These are phyloP conservation scores for Colletotrichum chlorophyti DNA, from an alignment of 2,329 filamentous ascomycete species.

Conservation along the genomic window DNA sequence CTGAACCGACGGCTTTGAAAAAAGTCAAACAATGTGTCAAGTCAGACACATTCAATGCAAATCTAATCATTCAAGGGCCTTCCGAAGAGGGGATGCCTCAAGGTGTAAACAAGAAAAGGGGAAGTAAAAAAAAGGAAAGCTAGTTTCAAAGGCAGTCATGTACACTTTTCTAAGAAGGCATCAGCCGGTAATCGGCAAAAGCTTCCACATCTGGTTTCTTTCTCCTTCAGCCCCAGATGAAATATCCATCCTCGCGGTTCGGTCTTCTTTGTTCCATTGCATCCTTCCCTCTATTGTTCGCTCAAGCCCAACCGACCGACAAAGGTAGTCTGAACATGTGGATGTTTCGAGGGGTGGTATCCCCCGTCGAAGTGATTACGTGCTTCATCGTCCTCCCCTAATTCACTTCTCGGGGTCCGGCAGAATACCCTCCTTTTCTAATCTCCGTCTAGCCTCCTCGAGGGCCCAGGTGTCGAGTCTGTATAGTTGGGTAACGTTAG, in stretches of 20 bases:
- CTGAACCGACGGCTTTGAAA: too few relatives aligned
- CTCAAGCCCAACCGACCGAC: neutral
- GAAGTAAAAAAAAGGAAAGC: constrained; percentile 37
- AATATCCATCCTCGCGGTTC: constrained; percentile 18
- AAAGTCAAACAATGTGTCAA: too few relatives aligned
- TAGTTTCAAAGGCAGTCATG: constrained; percentile 34
- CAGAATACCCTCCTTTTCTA: constrained; percentile 95
- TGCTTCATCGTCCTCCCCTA: constrained; percentile 62
- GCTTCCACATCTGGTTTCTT: constrained; percentile 24
- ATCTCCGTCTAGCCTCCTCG: constrained; percentile 91
- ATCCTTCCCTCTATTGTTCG: constrained; percentile 17
- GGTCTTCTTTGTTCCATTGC: constrained; percentile 22
- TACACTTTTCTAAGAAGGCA: constrained; percentile 34
- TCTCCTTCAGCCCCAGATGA: neutral
- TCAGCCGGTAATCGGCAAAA: constrained; percentile 7
- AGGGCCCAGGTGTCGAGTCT: constrained; percentile 99
- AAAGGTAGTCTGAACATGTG: neutral
- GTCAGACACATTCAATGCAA: constrained; percentile 16
- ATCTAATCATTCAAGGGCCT: constrained; percentile 23
- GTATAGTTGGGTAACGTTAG: constrained; percentile 36
- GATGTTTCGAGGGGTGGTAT: too few relatives aligned
- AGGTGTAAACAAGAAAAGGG: constrained; percentile 30
- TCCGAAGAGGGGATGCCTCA: constrained; percentile 31
- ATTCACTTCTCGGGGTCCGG: constrained; percentile 73
- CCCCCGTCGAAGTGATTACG: constrained; percentile 4